Conservation (phyloP, 805 yeast genomes). For the Wickerhamiella bombiphila region DNA sequence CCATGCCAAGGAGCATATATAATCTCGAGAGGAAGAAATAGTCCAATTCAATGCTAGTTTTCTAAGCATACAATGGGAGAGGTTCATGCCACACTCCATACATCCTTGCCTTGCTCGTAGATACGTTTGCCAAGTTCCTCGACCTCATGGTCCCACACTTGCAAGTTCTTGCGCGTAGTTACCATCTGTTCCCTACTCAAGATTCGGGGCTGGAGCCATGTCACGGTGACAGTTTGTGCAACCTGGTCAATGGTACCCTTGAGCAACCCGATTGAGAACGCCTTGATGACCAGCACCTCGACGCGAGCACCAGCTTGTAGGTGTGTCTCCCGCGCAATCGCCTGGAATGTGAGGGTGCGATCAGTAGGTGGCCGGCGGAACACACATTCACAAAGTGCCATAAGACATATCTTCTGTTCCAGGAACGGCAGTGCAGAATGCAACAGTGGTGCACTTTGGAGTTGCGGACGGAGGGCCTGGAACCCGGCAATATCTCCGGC, state of each 20-base stretch:
- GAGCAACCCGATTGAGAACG: conserved; percentile 68
- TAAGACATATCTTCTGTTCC: conserved; percentile 80
- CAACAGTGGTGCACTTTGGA: conserved; percentile 40
- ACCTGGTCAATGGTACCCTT: conserved; percentile 89
- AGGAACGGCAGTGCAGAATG: conserved; percentile 48
- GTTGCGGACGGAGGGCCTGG: conserved; percentile 32
- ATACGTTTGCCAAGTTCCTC: conserved; percentile 46
- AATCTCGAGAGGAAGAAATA: too few relatives aligned
- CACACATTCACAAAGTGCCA: conserved; percentile 79
- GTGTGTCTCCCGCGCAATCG: conserved; percentile 59
- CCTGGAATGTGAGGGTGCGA: conserved; percentile 57
- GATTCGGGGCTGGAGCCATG: conserved; percentile 94
- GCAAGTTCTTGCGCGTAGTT: conserved; percentile 57
- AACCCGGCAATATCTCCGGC: conserved; percentile 62
- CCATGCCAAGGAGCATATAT: too few relatives aligned
- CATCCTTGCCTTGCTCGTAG: conserved; percentile 43
- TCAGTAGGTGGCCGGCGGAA: conserved; percentile 53
- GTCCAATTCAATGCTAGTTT: background rate
- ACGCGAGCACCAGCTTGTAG: conserved; percentile 51
- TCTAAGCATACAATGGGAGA: too few relatives aligned
- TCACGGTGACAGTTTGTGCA: conserved; percentile 56
- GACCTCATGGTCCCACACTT: conserved; percentile 68
- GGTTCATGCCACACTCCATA: conserved; percentile 34
- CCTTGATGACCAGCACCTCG: conserved; percentile 83
- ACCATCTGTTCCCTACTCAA: conserved; percentile 70